These are phyloP conservation scores for Neonectria hederae DNA, from an alignment of 2,329 filamentous ascomycete species.

Conservation along the genomic window DNA sequence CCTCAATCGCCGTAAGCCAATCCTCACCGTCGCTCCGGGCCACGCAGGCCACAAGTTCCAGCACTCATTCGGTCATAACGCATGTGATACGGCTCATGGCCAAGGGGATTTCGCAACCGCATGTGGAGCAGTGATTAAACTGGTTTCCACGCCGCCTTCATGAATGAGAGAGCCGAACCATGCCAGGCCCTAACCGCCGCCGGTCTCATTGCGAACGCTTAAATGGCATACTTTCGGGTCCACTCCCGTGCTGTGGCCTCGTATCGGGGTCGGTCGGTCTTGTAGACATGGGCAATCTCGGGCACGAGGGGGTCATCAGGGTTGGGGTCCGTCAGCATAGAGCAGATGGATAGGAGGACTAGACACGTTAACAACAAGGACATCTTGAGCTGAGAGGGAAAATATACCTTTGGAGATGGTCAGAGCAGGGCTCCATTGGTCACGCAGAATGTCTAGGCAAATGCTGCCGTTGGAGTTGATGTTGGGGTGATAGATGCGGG, in stretches of 20 bases:
- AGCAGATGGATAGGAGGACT: slow-evolving; percentile 99
- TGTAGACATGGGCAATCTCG: slow-evolving; percentile 99
- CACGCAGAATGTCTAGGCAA: slow-evolving; percentile 96
- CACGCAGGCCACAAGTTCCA: slow-evolving; percentile 36
- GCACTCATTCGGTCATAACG: slow-evolving; percentile 31
- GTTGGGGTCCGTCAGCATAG: slow-evolving; percentile 99
- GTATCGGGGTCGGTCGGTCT: slow-evolving; percentile 95
- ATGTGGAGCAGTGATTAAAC: slow-evolving; percentile 40
- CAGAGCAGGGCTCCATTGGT: slow-evolving; percentile 98
- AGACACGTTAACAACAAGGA: slow-evolving; percentile 12
- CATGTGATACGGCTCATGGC: slow-evolving; percentile 27
- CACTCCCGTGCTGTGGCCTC: slow-evolving; percentile 97
- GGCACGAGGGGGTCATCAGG: slow-evolving; percentile 98
- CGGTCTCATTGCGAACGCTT: slow-evolving; percentile 46
- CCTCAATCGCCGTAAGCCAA: slow-evolving; percentile 36
- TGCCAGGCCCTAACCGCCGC: slow-evolving; percentile 40
- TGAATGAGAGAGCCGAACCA: slow-evolving; percentile 42
- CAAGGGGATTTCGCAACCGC: slow-evolving; percentile 37
- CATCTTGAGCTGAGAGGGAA: slow-evolving; percentile 6
- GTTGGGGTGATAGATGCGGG: slow-evolving; percentile 99
- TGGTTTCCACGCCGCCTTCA: slow-evolving; percentile 40
- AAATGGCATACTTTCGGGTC: slow-evolving; percentile 99
- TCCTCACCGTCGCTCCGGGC: slow-evolving; percentile 40
- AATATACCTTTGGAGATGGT: slow-evolving; percentile 94
- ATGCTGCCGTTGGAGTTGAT: slow-evolving; percentile 99